A percentile compares a stretch with the other conserved stretches of the same genome.
Conservation (phyloP, 768 basidiomycete species). For the Trametes gibbosa region DNA sequence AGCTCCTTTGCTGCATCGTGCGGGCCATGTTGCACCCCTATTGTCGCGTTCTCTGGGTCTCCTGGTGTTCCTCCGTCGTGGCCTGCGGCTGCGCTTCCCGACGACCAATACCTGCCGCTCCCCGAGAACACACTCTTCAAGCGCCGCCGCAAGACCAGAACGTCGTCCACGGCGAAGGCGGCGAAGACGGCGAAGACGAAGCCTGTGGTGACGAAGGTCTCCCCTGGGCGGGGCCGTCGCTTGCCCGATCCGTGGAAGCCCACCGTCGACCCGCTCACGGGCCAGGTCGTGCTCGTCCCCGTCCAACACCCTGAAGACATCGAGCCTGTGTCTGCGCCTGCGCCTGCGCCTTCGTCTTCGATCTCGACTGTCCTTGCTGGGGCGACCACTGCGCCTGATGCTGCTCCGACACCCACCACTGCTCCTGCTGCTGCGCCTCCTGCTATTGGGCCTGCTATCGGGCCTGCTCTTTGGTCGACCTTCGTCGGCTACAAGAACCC, state of each 20-base stretch:
- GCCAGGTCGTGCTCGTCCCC: not conserved
- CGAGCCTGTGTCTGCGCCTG: not conserved
- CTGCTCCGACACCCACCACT: not conserved
- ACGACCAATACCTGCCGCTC: not conserved
- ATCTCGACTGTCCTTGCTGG: not conserved
- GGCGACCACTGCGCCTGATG: not conserved
- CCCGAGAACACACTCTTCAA: not conserved
- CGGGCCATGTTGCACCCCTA: not conserved
- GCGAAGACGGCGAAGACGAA: not conserved
- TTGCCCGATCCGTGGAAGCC: not conserved
- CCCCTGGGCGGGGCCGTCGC: not conserved
- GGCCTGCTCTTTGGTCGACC: not conserved
- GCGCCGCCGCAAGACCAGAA: too few relatives aligned
- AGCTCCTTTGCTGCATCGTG: not conserved
- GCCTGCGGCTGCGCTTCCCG: not conserved
- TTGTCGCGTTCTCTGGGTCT: not conserved
- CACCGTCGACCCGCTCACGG: not conserved
- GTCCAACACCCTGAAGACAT: not conserved
- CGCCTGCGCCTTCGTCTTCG: not conserved
- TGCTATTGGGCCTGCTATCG: too few relatives aligned
- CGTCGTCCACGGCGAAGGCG: too few relatives aligned
- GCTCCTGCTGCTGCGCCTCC: not conserved
- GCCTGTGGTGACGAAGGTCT: not conserved
- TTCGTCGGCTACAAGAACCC: not conserved
- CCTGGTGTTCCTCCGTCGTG: not conserved